These are phyloP conservation scores for Torulaspora globosa DNA, from an alignment of 1,139 yeast genomes.

Conservation along the genomic window DNA sequence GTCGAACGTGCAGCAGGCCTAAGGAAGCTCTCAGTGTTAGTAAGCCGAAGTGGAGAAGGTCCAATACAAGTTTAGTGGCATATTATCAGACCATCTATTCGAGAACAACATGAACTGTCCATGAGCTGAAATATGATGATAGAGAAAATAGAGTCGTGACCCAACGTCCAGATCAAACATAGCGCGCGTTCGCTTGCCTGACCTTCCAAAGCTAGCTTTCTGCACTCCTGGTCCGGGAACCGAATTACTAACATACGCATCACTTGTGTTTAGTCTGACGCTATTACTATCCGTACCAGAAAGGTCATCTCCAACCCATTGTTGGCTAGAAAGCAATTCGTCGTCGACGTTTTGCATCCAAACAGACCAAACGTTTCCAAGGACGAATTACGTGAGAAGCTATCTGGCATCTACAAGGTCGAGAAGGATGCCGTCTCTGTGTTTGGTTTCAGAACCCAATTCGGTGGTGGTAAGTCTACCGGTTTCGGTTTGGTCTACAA, in stretches of 20 bases:
- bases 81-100: too few species aligned
- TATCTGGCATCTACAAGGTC: slow-evolving; percentile 94
- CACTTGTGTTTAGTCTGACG: slow-evolving; percentile 55
- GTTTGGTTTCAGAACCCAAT: slow-evolving; percentile 98
- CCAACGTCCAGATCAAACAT: too few species aligned
- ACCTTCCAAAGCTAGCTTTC: neutral
- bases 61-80: too few species aligned
- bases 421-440: slow-evolving; percentile 98
- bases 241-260: slow-evolving; percentile 20
- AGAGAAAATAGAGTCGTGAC: neutral
- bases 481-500: slow-evolving; percentile 99
- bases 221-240: neutral
- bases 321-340: slow-evolving; percentile 99
- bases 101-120: neutral
- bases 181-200: neutral
- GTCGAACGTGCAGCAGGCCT: neutral
- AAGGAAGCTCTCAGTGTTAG: neutral
- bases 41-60: neutral
- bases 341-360: slow-evolving; percentile 99
- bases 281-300: slow-evolving; percentile 99
- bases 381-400: slow-evolving; percentile 98
- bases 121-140: neutral
- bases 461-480: slow-evolving; percentile 99
- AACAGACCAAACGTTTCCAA: slow-evolving; percentile 98
- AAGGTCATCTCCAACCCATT: slow-evolving; percentile 99